phyloP scores from a whole-genome alignment of 805 yeast genomes.

The Metschnikowia vanudenii region DNA sequence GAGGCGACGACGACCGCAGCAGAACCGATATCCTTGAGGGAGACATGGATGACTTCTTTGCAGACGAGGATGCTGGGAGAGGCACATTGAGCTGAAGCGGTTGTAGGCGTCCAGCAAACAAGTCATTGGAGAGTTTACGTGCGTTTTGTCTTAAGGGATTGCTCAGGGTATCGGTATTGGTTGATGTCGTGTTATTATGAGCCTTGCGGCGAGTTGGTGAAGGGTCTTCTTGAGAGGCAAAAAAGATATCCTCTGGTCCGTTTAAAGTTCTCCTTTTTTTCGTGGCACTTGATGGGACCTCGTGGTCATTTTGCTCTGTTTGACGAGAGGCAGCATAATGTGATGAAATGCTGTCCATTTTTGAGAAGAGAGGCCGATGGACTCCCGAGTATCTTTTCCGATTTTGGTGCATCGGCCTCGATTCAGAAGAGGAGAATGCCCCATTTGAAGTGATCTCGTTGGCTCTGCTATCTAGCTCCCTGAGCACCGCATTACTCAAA shows the following conservation, averaged over 20 bases:
- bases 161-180: background rate
- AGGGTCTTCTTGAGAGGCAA: conserved; percentile 13
- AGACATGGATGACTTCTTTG: background rate
- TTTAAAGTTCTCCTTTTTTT: conserved; percentile 40
- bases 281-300: conserved; percentile 23
- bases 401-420: conserved; percentile 3
- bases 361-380: conserved; percentile 34
- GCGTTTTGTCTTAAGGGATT: conserved; percentile 1
- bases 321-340: conserved; percentile 45
- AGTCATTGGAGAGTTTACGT: conserved; percentile 4
- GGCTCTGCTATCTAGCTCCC: conserved; percentile 19
- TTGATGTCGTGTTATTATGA: background rate
- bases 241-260: conserved; percentile 39
- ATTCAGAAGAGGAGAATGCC: background rate
- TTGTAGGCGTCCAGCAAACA: conserved; percentile 7
- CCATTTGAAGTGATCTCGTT: conserved; percentile 18
- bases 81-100: conserved; percentile 7
- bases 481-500: conserved; percentile 18
- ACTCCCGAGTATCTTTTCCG: conserved; percentile 32
- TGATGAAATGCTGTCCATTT: conserved; percentile 49
- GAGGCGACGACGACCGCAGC: conserved; percentile 16
- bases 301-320: conserved; percentile 4
- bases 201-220: conserved; percentile 16
- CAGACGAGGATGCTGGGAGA: conserved; percentile 2
- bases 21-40: background rate